These are phyloP conservation scores for Hanseniaspora mollemarum DNA, from an alignment of 805 yeast genomes.

Conservation along the genomic window DNA sequence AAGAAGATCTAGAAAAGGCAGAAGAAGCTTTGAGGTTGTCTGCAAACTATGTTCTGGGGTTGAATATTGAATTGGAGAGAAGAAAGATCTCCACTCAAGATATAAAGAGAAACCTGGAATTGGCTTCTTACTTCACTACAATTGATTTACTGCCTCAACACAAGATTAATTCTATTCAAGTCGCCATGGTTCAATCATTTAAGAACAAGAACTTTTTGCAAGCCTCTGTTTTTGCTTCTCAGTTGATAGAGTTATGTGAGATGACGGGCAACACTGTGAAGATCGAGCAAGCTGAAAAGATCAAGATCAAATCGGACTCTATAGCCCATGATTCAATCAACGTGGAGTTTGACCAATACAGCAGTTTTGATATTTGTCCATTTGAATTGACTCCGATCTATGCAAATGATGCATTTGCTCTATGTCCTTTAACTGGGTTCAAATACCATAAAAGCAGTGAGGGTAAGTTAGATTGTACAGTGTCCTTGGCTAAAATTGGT, in stretches of 20 bases:
- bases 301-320: conserved; percentile 68
- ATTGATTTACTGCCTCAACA: conserved; percentile 74
- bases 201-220: conserved; percentile 76
- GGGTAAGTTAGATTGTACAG: conserved; percentile 69
- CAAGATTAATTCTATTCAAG: conserved; percentile 76
- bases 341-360: conserved; percentile 84
- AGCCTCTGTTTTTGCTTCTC: conserved; percentile 77
- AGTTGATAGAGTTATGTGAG: conserved; percentile 49
- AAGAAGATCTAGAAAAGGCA: conserved; percentile 69
- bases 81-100: conserved; percentile 63
- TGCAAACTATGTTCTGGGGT: conserved; percentile 83
- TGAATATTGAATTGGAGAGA: conserved; percentile 81
- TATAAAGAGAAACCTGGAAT: conserved; percentile 76
- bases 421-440: conserved; percentile 85
- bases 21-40: conserved; percentile 59
- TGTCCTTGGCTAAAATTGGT: conserved; percentile 70
- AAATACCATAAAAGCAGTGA: conserved; percentile 64
- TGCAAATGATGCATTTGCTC: conserved; percentile 51
- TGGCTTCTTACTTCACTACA: conserved; percentile 91
- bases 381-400: conserved; percentile 81
- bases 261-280: conserved; percentile 63
- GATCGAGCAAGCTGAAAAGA: conserved; percentile 78
- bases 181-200: conserved; percentile 88
- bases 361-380: conserved; percentile 84
- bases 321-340: conserved; percentile 77